Conservation (phyloP, 2,329 filamentous ascomycete species). For the Tolypocladium tropicale region DNA sequence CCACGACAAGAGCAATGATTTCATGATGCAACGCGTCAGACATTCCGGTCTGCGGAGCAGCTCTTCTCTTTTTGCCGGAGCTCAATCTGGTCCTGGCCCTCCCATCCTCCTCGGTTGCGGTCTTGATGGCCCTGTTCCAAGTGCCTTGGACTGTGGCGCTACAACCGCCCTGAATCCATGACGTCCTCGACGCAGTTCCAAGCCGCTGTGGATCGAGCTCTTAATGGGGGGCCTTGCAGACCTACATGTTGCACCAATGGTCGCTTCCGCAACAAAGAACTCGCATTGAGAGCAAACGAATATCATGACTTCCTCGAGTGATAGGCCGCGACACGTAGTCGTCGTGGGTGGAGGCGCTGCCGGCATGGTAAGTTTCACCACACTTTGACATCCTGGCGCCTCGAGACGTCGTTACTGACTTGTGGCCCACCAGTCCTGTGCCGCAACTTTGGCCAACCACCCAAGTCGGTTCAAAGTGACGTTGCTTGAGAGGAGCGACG, state of each 20-base stretch:
- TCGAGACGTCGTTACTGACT: not conserved
- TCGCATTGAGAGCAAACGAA: too few species aligned
- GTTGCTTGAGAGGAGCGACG: constrained; percentile 46
- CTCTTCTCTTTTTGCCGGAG: not conserved
- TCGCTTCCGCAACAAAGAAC: not conserved
- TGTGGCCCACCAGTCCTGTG: constrained; percentile 45
- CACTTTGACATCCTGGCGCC: not conserved
- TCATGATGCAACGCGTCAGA: not conserved
- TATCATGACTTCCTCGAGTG: constrained; percentile 1
- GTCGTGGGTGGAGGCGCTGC: constrained; percentile 54
- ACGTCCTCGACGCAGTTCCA: constrained; percentile 6
- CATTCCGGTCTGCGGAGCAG: not conserved
- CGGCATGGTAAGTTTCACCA: constrained; percentile 36
- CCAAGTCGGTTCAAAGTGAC: constrained; percentile 56
- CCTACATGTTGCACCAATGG: not conserved
- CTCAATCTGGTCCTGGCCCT: not conserved
- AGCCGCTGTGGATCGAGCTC: not conserved
- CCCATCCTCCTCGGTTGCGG: too few species aligned
- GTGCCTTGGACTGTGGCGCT: not conserved
- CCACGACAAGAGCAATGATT: not conserved
- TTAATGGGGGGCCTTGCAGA: not conserved
- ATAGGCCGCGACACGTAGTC: constrained; percentile 36
- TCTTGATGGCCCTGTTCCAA: not conserved
- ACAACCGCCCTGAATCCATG: constrained; percentile 6
- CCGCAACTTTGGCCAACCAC: constrained; percentile 55